Evolutionary conservation across 345 rosid species (phyloP).

Genomic region (Populus alba): DNA sequence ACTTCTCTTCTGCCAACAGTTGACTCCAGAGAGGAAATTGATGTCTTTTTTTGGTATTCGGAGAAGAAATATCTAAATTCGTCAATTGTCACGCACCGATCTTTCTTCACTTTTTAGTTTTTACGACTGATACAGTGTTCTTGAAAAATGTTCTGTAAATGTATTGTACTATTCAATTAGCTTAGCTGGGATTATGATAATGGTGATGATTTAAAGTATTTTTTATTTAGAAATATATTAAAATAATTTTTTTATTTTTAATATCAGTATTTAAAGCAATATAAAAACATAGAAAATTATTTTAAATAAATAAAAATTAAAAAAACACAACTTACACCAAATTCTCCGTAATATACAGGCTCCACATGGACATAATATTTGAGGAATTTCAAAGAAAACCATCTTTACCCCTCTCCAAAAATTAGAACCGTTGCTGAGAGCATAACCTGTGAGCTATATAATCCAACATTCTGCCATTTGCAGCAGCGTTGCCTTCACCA

Average conservation of each 20-base stretch:
- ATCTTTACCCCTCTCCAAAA: background rate
- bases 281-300: fast-evolving
- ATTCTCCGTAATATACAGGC: too few species aligned
- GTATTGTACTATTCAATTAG: too few species aligned
- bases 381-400: background rate
- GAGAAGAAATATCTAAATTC: background rate
- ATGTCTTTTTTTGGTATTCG: background rate
- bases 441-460: background rate
- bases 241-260: too few species aligned
- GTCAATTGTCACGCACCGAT: background rate
- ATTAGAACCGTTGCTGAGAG: background rate
- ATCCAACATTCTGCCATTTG: slow-evolving; percentile 6
- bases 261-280: fast-evolving
- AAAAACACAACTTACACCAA: too few species aligned
- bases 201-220: fast-evolving
- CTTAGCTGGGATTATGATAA: fast-evolving
- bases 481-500: background rate
- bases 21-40: background rate
- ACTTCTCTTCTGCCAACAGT: background rate
- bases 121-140: too few species aligned
- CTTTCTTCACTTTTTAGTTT: background rate
- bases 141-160: too few species aligned
- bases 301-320: too few species aligned
- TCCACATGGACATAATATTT: background rate
- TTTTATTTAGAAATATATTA: too few species aligned